Base-by-base conservation (phyloP, 495 filamentous ascomycete species). In the Neurospora africana region DNA sequence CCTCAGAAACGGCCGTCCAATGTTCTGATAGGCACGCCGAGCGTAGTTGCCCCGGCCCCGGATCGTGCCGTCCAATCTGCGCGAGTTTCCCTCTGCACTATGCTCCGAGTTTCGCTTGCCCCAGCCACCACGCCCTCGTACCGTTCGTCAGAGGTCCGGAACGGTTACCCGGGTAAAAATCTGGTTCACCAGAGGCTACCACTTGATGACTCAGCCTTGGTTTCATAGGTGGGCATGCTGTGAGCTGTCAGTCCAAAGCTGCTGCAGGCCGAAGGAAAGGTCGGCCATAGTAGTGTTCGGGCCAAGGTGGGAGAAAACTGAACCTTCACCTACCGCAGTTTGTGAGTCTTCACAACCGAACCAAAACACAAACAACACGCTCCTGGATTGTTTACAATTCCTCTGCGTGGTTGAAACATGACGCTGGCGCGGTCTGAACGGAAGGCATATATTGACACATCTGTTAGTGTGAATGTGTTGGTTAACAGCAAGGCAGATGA, bases 1-100 rank as follows among this genome's bases (percentile, higher is more conserved):
- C 72, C 33, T 74, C 71, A 72, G 74, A 76, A 65, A 19, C 6
- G 53, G 53, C 53, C 53, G 53, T 65, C 47, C 69, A 43, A 47
- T n/a, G 35, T 35, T 65, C 35, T 77, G 73, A 78, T 78, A 75
- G 76, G 77, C 72, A 75, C 69, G 53, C 15, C 27, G 17, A 69
- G 40, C 71, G 15, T 38, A 33, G 30, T 33, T 37, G 53, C 21
- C 72, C 69, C 72, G 72, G 70, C 72, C 9, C 58, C 72, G 72
- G 72, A 47, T 68, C 69, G 72, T 61, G 35, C 69, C 53, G 53
- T 33, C 53, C 53, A 65, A 65, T 65, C 53, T 65, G 53, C 23
- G 53, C 27, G 53, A 65, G 68, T 38, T 37, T 44, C 38, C 21
- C 37, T 30, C 53, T 35, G 38, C 53, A 43, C 19, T 71, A 68